These are phyloP conservation scores for Podospora pseudoanserina DNA, from an alignment of 495 filamentous ascomycete genomes.

Conservation along the genomic window DNA sequence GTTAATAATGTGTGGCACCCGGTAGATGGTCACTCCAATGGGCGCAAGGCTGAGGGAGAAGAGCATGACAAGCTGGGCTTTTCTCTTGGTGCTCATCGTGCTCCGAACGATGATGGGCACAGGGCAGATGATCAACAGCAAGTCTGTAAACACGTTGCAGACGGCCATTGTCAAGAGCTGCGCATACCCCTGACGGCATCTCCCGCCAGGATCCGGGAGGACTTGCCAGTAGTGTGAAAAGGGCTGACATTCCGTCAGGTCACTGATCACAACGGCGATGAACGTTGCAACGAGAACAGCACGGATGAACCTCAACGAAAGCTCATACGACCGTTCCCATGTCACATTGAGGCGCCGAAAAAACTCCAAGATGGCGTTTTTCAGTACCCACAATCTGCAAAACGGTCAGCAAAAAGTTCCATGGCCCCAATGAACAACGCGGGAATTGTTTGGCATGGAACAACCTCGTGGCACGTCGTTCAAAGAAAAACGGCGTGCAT, in stretches of 20 bases:
- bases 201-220: conserved; percentile 76
- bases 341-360: conserved; percentile 71
- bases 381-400: conserved; percentile 82
- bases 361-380: conserved; percentile 86
- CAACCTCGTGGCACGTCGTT: background rate
- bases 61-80: conserved; percentile 62
- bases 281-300: conserved; percentile 74
- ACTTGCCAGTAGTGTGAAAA: conserved; percentile 90
- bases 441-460: background rate
- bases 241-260: conserved; percentile 81
- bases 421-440: background rate
- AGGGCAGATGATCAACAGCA: conserved; percentile 81
- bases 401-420: conserved; percentile 6
- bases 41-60: conserved; percentile 79
- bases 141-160: conserved; percentile 81
- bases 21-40: conserved; percentile 70
- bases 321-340: conserved; percentile 68
- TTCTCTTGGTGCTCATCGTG: conserved; percentile 62
- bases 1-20: conserved; percentile 66
- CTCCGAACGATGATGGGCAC: conserved; percentile 78
- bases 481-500: background rate
- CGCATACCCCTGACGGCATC: conserved; percentile 77
- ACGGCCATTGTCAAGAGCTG: conserved; percentile 85
- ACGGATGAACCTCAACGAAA: conserved; percentile 64
- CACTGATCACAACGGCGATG: conserved; percentile 71